Percentiles rank a stretch among this genome's conserved stretches.
Conservation (phyloP, 495 filamentous ascomycete genomes). For the Xylaria curta region DNA sequence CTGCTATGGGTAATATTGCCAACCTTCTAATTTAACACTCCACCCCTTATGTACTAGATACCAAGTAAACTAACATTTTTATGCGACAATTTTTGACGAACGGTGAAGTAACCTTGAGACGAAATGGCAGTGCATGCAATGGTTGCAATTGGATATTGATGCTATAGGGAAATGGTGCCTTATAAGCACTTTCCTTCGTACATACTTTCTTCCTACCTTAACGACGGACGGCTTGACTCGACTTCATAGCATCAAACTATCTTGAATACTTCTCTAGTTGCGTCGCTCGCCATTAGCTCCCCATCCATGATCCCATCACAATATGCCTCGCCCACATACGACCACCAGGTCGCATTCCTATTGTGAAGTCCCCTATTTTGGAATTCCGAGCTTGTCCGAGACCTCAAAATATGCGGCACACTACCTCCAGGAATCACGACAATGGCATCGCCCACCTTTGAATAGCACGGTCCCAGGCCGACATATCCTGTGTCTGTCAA, state of each 20-base stretch:
- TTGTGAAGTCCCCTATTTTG: not conserved
- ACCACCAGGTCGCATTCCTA: not conserved
- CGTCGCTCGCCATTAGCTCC: not conserved
- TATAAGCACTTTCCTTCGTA: no score
- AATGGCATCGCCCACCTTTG: not conserved
- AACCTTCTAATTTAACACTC: no score
- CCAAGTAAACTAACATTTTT: no score
- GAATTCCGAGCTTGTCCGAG: not conserved
- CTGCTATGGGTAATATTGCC: no score
- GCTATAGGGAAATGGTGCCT: no score
- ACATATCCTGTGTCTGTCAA: slow-evolving; percentile 17
- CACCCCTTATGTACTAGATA: no score
- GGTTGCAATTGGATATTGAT: no score
- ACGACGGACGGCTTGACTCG: no score
- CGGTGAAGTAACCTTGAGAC: no score
- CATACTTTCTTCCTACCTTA: no score
- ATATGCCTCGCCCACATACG: slow-evolving; percentile 16
- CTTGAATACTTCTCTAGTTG: not conserved
- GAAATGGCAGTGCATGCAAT: no score
- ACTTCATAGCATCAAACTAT: not conserved
- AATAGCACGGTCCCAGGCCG: slow-evolving; percentile 10
- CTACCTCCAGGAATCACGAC: slow-evolving; percentile 15
- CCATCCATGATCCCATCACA: slow-evolving; percentile 24
- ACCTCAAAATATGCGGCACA: slow-evolving; percentile 21
- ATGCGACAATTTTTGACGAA: no score